These are phyloP conservation scores for Sechiopsis laciniata DNA, from an alignment of 306 rosid genomes.

Conservation along the genomic window DNA sequence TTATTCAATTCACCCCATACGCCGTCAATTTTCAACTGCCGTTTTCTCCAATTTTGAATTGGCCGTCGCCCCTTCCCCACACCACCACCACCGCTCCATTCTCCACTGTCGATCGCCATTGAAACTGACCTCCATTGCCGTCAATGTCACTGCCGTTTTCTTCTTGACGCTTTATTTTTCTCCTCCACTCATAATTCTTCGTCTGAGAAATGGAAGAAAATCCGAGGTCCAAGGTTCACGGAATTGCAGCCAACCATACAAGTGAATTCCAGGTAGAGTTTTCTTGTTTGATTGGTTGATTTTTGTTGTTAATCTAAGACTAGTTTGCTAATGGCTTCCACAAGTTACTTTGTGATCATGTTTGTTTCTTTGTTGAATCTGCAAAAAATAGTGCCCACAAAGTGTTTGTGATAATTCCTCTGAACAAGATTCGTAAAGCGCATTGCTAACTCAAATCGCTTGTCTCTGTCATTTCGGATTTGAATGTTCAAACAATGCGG, in stretches of 20 bases:
- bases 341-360: background rate
- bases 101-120: background rate
- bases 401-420: constrained; percentile 1
- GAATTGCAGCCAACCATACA: constrained; percentile 16
- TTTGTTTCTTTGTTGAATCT: background rate
- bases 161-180: background rate
- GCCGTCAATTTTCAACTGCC: constrained; percentile 15
- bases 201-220: background rate
- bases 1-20: background rate
- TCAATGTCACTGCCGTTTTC: background rate
- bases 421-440: background rate
- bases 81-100: background rate
- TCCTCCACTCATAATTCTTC: constrained; percentile 6
- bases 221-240: constrained; percentile 20
- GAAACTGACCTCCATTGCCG: background rate
- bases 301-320: background rate
- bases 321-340: background rate
- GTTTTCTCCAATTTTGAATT: background rate
- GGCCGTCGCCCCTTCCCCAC: background rate
- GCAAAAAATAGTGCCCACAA: background rate
- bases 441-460: background rate
- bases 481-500: background rate
- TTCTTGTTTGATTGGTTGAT: background rate
- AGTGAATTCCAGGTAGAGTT: background rate
- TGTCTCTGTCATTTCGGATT: background rate